Conservation (phyloP, 768 basidiomycete species). For the Hysterangium stoloniferum region DNA sequence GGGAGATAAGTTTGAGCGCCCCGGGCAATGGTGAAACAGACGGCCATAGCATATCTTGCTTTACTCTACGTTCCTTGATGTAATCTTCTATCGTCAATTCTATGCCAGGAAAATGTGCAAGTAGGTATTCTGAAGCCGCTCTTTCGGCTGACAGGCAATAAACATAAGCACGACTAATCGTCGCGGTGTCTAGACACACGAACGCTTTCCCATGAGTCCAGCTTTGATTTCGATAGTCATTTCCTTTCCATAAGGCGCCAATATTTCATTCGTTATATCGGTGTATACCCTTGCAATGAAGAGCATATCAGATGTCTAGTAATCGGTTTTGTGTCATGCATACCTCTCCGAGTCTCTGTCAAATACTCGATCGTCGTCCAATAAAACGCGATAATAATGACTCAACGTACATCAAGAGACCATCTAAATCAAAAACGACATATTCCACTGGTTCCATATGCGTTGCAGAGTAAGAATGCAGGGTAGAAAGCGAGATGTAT, state of each 20-base stretch:
- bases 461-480: not conserved
- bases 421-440: constrained; percentile 71
- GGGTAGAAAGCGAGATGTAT: not conserved
- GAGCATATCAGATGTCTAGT: not conserved
- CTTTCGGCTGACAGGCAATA: constrained; percentile 45
- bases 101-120: constrained; percentile 72
- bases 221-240: constrained; percentile 90
- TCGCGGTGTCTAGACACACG: constrained; percentile 16
- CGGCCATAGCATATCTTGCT: constrained; percentile 63
- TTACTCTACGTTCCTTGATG: constrained; percentile 42
- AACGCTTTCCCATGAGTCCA: constrained; percentile 84
- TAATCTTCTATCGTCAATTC: constrained; percentile 56
- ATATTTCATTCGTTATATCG: constrained; percentile 69
- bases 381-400: not conserved
- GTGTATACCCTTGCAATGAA: constrained; percentile 54
- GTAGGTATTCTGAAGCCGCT: constrained; percentile 55
- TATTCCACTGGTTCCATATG: constrained; percentile 37
- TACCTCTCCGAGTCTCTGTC: constrained; percentile 9
- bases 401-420: constrained; percentile 26
- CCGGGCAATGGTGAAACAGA: constrained; percentile 70
- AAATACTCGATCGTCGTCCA: not conserved
- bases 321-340: not conserved
- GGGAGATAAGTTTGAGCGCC: constrained; percentile 55
- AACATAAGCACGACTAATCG: not conserved
- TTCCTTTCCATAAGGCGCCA: constrained; percentile 59